Evolutionary conservation across 2,329 filamentous ascomycete genomes (phyloP).

Genomic region (Dactylellina haptotyla): DNA sequence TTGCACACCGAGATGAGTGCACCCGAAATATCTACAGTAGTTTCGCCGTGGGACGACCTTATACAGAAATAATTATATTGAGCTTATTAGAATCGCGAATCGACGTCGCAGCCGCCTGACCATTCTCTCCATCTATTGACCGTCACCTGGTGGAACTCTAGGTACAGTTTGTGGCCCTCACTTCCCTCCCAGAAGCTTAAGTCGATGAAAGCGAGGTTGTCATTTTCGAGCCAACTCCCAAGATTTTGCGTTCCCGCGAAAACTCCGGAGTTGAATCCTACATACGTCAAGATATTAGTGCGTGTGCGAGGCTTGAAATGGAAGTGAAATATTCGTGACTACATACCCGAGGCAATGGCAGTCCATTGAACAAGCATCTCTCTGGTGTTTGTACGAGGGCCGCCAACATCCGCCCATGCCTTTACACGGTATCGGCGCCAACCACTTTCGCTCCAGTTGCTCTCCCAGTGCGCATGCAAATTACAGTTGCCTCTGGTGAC

Average conservation of each 20-base stretch:
- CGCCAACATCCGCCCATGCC: background rate
- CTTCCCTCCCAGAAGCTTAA: conserved; percentile 2
- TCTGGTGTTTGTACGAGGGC: background rate
- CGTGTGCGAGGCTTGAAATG: too few relatives aligned
- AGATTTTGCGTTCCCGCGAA: background rate
- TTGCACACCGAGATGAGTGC: too few relatives aligned
- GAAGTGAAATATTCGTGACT: too few relatives aligned
- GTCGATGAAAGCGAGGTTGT: background rate
- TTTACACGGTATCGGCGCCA: conserved; percentile 1
- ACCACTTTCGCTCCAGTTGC: background rate
- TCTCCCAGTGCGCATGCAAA: conserved; percentile 1
- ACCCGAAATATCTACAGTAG: too few relatives aligned
- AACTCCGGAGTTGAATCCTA: background rate
- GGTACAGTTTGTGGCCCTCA: background rate
- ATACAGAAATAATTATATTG: too few relatives aligned
- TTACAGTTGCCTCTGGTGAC: background rate
- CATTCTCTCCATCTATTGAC: background rate
- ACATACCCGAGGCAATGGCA: background rate
- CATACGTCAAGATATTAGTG: background rate
- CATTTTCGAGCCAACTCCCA: background rate
- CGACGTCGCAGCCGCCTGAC: background rate
- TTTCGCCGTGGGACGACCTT: too few relatives aligned
- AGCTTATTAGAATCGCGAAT: conserved; percentile 1
- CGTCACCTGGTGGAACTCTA: background rate
- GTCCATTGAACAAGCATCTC: background rate